phyloP scores from a whole-genome alignment of 2,329 filamentous ascomycete species.

The Cladophialophora psammophila region DNA sequence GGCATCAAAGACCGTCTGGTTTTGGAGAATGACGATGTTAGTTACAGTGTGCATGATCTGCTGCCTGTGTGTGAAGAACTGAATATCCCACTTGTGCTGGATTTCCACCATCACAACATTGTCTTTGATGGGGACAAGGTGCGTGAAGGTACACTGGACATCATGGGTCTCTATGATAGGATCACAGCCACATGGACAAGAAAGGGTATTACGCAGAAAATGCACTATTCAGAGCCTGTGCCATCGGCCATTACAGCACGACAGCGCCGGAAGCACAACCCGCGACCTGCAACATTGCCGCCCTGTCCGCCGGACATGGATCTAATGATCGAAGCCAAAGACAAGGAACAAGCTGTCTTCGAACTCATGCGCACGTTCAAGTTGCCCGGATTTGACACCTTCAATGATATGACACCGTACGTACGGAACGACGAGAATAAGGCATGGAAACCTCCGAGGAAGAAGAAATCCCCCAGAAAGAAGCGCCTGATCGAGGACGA shows the following conservation, averaged over 20 bases:
- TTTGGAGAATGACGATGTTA: conserved; percentile 92
- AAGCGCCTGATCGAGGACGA: conserved; percentile 47
- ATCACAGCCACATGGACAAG: conserved; percentile 84
- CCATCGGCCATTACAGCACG: conserved; percentile 77
- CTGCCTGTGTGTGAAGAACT: conserved; percentile 90
- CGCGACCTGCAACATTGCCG: conserved; percentile 78
- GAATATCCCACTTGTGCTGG: conserved; percentile 90
- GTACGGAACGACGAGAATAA: conserved; percentile 78
- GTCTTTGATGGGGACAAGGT: conserved; percentile 76
- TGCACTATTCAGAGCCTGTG: conserved; percentile 91
- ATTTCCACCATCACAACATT: conserved; percentile 97
- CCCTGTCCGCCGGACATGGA: conserved; percentile 86
- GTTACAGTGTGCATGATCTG: conserved; percentile 90
- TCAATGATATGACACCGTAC: conserved; percentile 80
- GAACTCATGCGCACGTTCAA: conserved; percentile 90
- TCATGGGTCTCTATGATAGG: conserved; percentile 74
- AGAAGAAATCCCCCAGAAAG: conserved; percentile 48
- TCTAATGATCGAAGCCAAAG: conserved; percentile 98
- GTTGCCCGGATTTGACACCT: conserved; percentile 76
- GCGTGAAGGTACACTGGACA: conserved; percentile 84
- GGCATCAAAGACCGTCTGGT: conserved; percentile 82
- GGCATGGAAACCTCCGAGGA: conserved; percentile 57
- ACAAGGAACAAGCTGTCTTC: conserved; percentile 96
- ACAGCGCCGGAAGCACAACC: conserved; percentile 83
- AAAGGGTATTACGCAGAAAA: conserved; percentile 89